Percentiles rank a stretch among this genome's conserved stretches.
These are phyloP conservation scores for Fraxinus greggii DNA, from an alignment of 305 asterid genomes.

Conservation along the genomic window DNA sequence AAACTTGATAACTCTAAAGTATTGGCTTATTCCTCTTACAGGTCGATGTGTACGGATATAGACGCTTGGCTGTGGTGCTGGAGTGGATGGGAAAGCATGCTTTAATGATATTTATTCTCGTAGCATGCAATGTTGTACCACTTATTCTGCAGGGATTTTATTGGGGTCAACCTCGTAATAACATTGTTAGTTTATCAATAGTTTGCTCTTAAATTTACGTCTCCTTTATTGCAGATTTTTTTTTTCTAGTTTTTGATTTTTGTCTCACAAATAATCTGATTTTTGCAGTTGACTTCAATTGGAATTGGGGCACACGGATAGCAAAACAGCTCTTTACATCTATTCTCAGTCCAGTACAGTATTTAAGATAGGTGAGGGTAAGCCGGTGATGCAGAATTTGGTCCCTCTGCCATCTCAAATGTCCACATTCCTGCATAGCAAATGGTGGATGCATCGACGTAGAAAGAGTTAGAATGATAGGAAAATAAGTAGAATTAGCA, in stretches of 20 bases:
- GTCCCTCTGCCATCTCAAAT: background rate
- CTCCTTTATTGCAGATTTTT: background rate
- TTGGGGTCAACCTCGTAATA: constrained; percentile 56
- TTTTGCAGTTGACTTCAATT: constrained; percentile 6
- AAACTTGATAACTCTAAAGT: constrained; percentile 7
- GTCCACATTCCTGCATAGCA: background rate
- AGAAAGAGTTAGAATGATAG: background rate
- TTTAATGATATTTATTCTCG: constrained; percentile 49
- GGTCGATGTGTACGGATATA: constrained; percentile 59
- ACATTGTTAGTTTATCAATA: constrained; percentile 38
- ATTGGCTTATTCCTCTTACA: constrained; percentile 22
- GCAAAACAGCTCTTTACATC: background rate
- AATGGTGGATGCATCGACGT: background rate
- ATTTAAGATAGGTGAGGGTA: background rate
- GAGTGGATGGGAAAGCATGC: constrained; percentile 75
- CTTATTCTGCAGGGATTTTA: constrained; percentile 61
- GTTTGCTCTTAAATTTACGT: background rate
- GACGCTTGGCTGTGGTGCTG: constrained; percentile 38
- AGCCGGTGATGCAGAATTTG: background rate
- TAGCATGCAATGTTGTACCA: constrained; percentile 68
- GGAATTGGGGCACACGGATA: constrained; percentile 1
- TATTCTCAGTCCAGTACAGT: background rate
- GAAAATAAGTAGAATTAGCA: background rate
- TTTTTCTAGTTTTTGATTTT: background rate
- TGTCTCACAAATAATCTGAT: background rate